A percentile compares a stretch with the other conserved stretches of the same genome.
Evolutionary conservation across 2,329 filamentous ascomycete species (phyloP).

Genomic region (Phaeosphaeriaceae sp.): DNA sequence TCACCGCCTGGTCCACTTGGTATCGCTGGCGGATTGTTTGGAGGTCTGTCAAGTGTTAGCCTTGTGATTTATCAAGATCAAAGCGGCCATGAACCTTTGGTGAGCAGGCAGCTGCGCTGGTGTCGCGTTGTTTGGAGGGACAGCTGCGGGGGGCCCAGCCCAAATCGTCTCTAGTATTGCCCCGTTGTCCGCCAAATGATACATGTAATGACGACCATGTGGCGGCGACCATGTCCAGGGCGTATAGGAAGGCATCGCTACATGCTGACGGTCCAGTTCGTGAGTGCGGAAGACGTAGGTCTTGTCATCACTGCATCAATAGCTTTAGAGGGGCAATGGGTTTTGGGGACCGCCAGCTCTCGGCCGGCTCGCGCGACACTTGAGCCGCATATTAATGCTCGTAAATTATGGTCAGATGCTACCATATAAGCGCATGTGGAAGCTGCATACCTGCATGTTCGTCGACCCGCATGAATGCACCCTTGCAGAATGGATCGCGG

Average conservation of each 20-base stretch:
- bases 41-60: no score
- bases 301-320: not conserved
- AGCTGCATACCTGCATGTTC: no score
- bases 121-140: not conserved
- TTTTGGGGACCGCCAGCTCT: not conserved
- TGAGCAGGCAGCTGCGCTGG: not conserved
- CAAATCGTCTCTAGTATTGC: constrained; percentile 5
- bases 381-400: not conserved
- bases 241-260: constrained; percentile 21
- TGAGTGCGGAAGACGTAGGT: not conserved
- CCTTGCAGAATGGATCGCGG: not conserved
- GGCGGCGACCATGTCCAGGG: constrained; percentile 24
- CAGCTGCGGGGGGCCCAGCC: constrained; percentile 1
- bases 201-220: constrained; percentile 19
- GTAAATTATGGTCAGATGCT: not conserved
- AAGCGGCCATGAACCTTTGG: not conserved
- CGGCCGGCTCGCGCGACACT: not conserved
- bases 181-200: constrained; percentile 5
- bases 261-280: constrained; percentile 7
- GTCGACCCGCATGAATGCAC: not conserved
- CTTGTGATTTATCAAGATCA: not conserved
- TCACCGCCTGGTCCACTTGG: no score
- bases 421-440: not conserved
- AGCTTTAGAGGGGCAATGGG: not conserved
- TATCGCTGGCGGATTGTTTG: no score